Percentiles rank a stretch among this genome's conserved stretches.
phyloP scores from a whole-genome alignment of 177 flowering plant species.

The Tripterygium wilfordii region DNA sequence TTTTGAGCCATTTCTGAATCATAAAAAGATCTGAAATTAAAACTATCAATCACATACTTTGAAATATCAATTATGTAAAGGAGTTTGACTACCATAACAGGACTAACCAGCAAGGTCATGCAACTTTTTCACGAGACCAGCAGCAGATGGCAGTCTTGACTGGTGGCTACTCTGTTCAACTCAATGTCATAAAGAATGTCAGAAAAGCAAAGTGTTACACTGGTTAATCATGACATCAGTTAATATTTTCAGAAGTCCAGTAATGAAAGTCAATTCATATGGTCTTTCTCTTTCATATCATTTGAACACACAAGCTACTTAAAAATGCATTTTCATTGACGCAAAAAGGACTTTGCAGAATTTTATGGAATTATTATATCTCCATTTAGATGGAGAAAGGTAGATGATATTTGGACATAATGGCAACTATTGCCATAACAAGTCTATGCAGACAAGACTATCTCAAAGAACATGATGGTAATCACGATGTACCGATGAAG shows the following conservation, averaged over 20 bases:
- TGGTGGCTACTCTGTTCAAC: slow-evolving; percentile 40
- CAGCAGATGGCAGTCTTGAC: slow-evolving; percentile 54
- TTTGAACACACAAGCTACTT: neutral
- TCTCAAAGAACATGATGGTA: no score
- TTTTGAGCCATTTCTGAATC: neutral
- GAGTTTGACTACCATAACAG: neutral
- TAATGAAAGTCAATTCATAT: no score
- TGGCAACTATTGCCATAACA: no score
- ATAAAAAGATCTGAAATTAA: neutral
- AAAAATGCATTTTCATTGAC: no score
- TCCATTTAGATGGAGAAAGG: no score
- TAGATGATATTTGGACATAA: no score
- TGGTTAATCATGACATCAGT: neutral
- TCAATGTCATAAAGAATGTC: slow-evolving; percentile 5
- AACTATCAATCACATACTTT: neutral
- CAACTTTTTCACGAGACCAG: slow-evolving; percentile 65
- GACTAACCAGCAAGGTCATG: slow-evolving; percentile 75
- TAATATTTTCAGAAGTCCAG: no score
- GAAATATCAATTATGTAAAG: neutral
- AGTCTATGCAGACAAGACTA: no score
- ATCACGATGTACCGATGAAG: no score
- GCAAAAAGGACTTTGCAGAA: no score
- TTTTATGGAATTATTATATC: no score
- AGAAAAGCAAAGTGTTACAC: neutral
- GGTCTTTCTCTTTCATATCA: no score